These are phyloP conservation scores for Penicillium diatomitis DNA, from an alignment of 495 filamentous ascomycete genomes.

Conservation along the genomic window DNA sequence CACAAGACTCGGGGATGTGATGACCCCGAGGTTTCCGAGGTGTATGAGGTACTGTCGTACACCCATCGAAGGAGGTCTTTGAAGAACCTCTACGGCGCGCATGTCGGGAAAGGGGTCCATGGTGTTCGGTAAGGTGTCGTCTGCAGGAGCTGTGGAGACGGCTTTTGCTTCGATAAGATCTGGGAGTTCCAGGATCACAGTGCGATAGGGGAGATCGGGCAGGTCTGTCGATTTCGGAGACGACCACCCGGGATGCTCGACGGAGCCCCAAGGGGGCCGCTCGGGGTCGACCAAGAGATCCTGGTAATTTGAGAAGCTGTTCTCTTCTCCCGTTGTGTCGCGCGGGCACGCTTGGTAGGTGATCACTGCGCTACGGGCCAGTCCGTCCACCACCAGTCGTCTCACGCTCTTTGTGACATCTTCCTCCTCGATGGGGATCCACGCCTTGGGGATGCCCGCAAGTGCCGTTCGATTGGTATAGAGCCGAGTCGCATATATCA, in stretches of 20 bases:
- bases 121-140: slow-evolving; percentile 28
- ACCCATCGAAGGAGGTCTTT: slow-evolving; percentile 62
- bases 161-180: slow-evolving; percentile 92
- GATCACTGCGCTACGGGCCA: slow-evolving; percentile 70
- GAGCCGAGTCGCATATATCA: slow-evolving; percentile 81
- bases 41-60: slow-evolving; percentile 70
- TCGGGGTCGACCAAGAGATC: slow-evolving; percentile 27
- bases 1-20: slow-evolving; percentile 47
- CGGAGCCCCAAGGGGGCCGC: slow-evolving; percentile 62
- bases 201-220: slow-evolving; percentile 68
- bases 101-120: slow-evolving; percentile 43
- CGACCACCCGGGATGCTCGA: slow-evolving; percentile 85
- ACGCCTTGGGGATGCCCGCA: slow-evolving; percentile 71
- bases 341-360: slow-evolving; percentile 71
- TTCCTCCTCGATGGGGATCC: slow-evolving; percentile 74
- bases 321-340: slow-evolving; percentile 24
- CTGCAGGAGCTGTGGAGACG: slow-evolving; percentile 65
- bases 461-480: slow-evolving; percentile 76
- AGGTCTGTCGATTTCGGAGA: slow-evolving; percentile 65
- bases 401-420: slow-evolving; percentile 60
- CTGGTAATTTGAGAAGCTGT: slow-evolving; percentile 21
- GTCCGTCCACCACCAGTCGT: slow-evolving; percentile 59
- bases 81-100: slow-evolving; percentile 59
- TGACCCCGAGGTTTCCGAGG: slow-evolving; percentile 56
- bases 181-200: slow-evolving; percentile 78